Base-by-base conservation (phyloP, 768 basidiomycete genomes). In the Fistulinella prunicolor region DNA sequence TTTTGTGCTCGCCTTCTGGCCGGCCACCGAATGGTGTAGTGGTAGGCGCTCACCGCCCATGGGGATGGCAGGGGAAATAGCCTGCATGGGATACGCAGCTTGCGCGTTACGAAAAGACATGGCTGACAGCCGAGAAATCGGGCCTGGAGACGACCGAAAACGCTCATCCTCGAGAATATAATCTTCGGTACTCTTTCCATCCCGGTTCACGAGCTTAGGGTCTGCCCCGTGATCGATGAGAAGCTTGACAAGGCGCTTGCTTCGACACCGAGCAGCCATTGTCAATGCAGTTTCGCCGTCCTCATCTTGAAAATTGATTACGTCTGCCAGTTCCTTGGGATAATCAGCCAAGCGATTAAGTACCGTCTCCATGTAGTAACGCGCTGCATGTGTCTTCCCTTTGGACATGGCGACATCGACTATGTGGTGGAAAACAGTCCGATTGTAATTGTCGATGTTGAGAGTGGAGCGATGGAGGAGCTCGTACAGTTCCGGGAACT, bases 281-380 rank as follows among this genome's bases (percentile, higher is more conserved):
- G 96, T 98, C 51, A 99, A 70, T 10, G 96, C 93, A 7, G 96
- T 98, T 71, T 99, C 96, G 29, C 95, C 95, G 55, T 99, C 96
- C 64, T 97, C 94, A 64, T 98, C 95, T 65, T 96, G 96, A 66
- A 97, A 98, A 63, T 99, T 99, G 69, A 99, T 93, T 39, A 99
- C 92, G 61, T 99, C 96, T 26, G 93, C 91, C 24, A 99, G 73
- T 67, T 99, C 96, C 60, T 89, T 89, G 1, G 96, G 94, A 70
- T 90, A 99, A 61, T 94, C 94, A 6, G 88, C 77, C 34, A 99
- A 77, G 42, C 95, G 81, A 35, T 74, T 77, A 45, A 99, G 77
- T 34, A 98, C 84, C 0, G 92, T 94, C 68, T 99, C 96, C 92
- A 99, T 93, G 69, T 99, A 99, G 70, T 99, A 99, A 20, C 94